Evolutionary conservation across 768 basidiomycete species (phyloP).

Genomic region (Filobasidium floriforme): DNA sequence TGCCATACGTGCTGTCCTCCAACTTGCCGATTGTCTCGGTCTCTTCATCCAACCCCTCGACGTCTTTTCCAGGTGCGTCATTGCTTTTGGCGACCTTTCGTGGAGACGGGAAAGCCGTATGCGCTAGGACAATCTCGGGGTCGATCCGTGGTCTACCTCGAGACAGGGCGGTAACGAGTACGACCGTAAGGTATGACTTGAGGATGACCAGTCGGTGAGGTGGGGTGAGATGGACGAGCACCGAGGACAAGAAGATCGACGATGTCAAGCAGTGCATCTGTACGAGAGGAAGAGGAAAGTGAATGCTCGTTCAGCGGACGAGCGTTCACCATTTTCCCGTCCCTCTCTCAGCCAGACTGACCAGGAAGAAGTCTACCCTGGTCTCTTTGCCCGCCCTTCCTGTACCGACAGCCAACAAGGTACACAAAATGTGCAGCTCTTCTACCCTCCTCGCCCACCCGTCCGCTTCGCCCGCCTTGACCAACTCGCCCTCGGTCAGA

Average conservation of each 20-base stretch:
- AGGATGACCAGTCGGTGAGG: constrained; percentile 28
- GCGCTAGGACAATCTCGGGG: constrained; percentile 25
- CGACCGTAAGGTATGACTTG: constrained; percentile 24
- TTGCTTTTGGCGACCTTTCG: constrained; percentile 12
- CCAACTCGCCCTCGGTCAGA: constrained; percentile 22
- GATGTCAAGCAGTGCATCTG: constrained; percentile 37
- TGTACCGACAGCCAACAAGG: constrained; percentile 28
- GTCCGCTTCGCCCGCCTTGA: constrained; percentile 5
- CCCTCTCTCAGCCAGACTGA: constrained; percentile 15
- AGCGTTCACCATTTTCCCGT: not conserved
- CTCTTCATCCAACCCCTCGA: constrained; percentile 4
- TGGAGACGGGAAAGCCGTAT: constrained; percentile 24
- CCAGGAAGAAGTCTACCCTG: constrained; percentile 37
- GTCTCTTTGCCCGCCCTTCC: constrained; percentile 25
- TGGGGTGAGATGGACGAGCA: constrained; percentile 23
- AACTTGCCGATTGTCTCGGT: constrained; percentile 19
- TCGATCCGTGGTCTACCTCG: constrained; percentile 29
- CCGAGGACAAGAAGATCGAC: constrained; percentile 33
- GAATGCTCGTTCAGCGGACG: not conserved
- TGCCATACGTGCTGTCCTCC: constrained; percentile 22
- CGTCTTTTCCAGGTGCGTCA: not conserved
- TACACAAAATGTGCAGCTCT: constrained; percentile 30
- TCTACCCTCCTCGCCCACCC: constrained; percentile 23
- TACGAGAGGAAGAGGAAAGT: not conserved
- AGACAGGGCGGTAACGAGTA: constrained; percentile 25